Evolutionary conservation across 768 basidiomycete genomes (phyloP), one percentile per base, ranked within the genome.

Genomic region (Mycena albidolilacea): DNA sequence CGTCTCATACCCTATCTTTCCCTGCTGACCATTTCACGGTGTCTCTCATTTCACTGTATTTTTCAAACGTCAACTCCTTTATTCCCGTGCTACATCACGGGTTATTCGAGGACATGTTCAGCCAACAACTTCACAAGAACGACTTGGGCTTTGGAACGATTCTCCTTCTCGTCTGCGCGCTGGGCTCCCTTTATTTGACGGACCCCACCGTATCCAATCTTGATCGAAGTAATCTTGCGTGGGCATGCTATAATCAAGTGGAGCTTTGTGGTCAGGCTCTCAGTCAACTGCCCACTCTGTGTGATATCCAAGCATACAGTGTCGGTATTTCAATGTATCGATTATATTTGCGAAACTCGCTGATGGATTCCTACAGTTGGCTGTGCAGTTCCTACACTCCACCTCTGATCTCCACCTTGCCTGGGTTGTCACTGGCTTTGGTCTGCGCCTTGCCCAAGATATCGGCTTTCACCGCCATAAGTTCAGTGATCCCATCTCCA

Each of bases 81-180:
- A 70, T 82, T 0, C 90, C 90, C 0, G 77, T 92, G 0, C 77
- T 92, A 8, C 90, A 91, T 71, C 83, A 85, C 0, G 85, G 85
- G 0, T 83, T 83, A 19, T 91, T 92, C 71, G 81, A 87, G 41
- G 76, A 78, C 11, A 79, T 83, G 46, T 73, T 87, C 44, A 70
- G 65, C 3, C 78, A 83, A 5, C 82, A 82, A 0, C 74, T 85
- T 5, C 85, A 90, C 73, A 66, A 82, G 11, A 78, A 76, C 1
- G 81, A 88, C 52, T 9, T 76, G 0, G 75, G 80, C 0, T 90
- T 91, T 72, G 82, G 80, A 0, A 70, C 81, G 3, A 81, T 85
- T 0, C 85, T 91, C 54, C 81, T 91, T 8, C 79, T 89, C 11
- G 82, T 90, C 0, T 89, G 88, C 75, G 90, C 91, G 0, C 76